Base-by-base conservation (phyloP, 305 asterid species). In the Caryopteris hybrid region DNA sequence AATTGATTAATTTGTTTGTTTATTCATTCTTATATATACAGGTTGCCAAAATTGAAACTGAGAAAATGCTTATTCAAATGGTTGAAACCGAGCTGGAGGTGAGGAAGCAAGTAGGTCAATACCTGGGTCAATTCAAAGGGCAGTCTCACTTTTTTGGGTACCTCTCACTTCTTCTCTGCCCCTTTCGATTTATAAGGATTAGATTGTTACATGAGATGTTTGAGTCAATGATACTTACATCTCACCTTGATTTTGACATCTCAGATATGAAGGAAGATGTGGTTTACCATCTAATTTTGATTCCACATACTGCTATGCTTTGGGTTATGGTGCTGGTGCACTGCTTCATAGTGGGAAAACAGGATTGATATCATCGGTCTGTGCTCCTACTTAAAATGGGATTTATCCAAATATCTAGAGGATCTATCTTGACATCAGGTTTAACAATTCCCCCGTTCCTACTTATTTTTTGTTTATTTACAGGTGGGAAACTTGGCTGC, bases 41-140 rank as follows among this genome's bases (percentile, higher is more conserved):
- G 98, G 97, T 92, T 64, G 98, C 98, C 42, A 91, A 89, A 83
- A 94, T 94, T 59, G 99, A 94, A 81, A 94, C 99, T 5, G 97
- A 94, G 85, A 94, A 94, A 80, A 94, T 94, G 99, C 92, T 94
- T 69, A 89, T 94, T 79, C 98, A 91, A 84, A 91, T 94, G 99
- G 99, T 91, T 50, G 99, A 94, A 74, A 80, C 97, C 38, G 98
- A 91, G 85, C 84, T 94, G 90, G 96, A 81, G 66, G 77, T 42
- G 58, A 87, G 95, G 86, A 86, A 81, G 83, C 83, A 80, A 77
- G 80, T 73, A 38, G 91, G 82, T 75, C 73, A 75, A 38, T 89
- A 85, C 78, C 80, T 81, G 29, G 85, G 86, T 58, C 86, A 86
- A 69, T 94, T 94, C 80, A 86, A 81, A 80, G 97, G 99, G 36